These are phyloP conservation scores for Hyphodiscus hymeniophilus DNA, from an alignment of 495 filamentous ascomycete species.

Conservation along the genomic window DNA sequence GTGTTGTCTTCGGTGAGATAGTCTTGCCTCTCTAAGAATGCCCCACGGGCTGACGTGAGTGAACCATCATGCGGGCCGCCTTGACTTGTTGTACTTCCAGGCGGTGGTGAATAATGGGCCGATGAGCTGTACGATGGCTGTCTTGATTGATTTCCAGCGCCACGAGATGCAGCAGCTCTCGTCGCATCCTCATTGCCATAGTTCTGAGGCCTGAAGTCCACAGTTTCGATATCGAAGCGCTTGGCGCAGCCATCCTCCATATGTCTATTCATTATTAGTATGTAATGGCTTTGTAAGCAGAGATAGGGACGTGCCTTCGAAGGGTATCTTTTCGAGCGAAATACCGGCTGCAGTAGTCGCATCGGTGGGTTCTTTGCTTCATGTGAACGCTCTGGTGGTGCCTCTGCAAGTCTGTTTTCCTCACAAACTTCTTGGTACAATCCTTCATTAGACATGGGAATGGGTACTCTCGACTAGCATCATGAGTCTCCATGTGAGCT, in stretches of 20 bases:
- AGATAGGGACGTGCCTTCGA: slow-evolving; percentile 48
- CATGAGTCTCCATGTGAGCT: slow-evolving; percentile 84
- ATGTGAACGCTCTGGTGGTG: slow-evolving; percentile 80
- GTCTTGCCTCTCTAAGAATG: slow-evolving; percentile 16
- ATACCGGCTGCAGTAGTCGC: slow-evolving; percentile 59
- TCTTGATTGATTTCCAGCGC: slow-evolving; percentile 6
- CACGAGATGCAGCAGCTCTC: slow-evolving; percentile 6
- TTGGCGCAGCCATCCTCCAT: slow-evolving; percentile 75
- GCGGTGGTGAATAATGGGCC: slow-evolving; percentile 12
- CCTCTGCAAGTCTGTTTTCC: slow-evolving; percentile 77
- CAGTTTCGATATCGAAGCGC: slow-evolving; percentile 45
- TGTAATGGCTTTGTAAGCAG: slow-evolving; percentile 1
- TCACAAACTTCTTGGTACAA: slow-evolving; percentile 68
- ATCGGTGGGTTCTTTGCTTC: slow-evolving; percentile 62
- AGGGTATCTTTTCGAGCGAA: slow-evolving; percentile 84
- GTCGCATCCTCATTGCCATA: slow-evolving; percentile 7
- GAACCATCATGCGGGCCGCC: slow-evolving; percentile 9
- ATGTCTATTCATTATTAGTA: slow-evolving; percentile 42
- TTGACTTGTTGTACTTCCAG: slow-evolving; percentile 2
- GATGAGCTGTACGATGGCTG: slow-evolving; percentile 19
- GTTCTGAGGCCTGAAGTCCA: slow-evolving; percentile 20
- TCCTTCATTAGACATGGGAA: slow-evolving; percentile 55
- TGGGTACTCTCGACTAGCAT: slow-evolving; percentile 62
- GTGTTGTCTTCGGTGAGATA: slow-evolving; percentile 9
- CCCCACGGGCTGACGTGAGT: slow-evolving; percentile 18